Percentiles rank a stretch among this genome's conserved stretches.
phyloP scores from a whole-genome alignment of 2,329 filamentous ascomycete genomes.

The Penicillium nordicum region DNA sequence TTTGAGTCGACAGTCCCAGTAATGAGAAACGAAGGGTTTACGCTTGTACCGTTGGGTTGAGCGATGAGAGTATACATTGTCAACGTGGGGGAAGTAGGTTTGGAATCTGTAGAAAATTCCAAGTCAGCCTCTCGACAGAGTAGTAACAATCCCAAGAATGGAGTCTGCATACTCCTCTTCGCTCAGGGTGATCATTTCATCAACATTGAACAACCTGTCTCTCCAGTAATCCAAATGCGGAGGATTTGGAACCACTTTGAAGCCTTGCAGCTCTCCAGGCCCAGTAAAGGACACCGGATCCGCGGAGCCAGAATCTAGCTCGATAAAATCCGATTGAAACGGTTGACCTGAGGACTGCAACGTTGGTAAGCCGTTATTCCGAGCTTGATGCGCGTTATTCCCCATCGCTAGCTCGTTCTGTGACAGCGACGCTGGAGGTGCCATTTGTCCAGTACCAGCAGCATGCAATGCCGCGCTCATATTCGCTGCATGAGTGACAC shows the following conservation, averaged over 20 bases:
- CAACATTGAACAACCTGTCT: constrained; percentile 69
- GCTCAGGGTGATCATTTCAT: constrained; percentile 67
- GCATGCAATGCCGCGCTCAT: background rate
- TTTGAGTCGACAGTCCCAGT: constrained; percentile 81
- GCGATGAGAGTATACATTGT: constrained; percentile 80
- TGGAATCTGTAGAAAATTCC: constrained; percentile 56
- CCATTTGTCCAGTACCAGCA: background rate
- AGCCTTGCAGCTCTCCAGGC: constrained; percentile 25
- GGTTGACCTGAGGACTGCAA: constrained; percentile 18
- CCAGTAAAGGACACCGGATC: constrained; percentile 24
- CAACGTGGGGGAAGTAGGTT: constrained; percentile 77
- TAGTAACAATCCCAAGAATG: constrained; percentile 2
- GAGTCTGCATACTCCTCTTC: constrained; percentile 63
- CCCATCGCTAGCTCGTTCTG: constrained; percentile 10
- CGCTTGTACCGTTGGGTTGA: constrained; percentile 78
- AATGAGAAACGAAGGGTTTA: constrained; percentile 77
- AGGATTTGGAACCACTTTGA: constrained; percentile 61
- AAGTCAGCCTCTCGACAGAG: background rate
- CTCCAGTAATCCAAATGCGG: constrained; percentile 68
- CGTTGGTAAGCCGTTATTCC: constrained; percentile 21
- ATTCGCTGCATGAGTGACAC: background rate
- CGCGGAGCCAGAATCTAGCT: constrained; percentile 6
- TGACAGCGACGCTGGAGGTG: background rate
- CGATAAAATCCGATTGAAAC: constrained; percentile 19
- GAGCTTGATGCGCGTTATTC: constrained; percentile 9